Conservation (phyloP, 2,329 filamentous ascomycete species). For the Phyllosticta capitalensis region DNA sequence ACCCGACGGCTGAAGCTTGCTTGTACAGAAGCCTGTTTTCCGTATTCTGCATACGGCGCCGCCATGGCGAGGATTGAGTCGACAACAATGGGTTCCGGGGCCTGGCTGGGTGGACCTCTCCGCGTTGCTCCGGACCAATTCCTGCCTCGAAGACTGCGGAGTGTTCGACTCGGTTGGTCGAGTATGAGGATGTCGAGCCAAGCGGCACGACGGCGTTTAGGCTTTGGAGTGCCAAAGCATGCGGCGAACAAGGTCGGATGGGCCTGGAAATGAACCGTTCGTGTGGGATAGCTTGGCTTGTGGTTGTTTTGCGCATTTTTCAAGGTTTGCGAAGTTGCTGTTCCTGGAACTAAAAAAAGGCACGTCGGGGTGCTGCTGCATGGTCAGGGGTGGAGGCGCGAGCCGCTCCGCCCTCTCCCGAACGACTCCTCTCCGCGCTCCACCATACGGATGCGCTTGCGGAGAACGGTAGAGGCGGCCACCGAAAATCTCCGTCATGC, state of each 20-base stretch:
- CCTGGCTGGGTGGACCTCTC: neutral
- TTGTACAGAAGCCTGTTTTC: neutral
- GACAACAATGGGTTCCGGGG: neutral
- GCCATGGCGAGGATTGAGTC: neutral
- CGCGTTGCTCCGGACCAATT: neutral
- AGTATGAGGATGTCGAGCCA: neutral
- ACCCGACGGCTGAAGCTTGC: neutral
- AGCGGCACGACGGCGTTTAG: neutral
- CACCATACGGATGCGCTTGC: neutral
- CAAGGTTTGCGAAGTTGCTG: neutral
- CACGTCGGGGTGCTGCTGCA: neutral
- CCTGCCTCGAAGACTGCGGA: neutral
- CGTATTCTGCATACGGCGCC: neutral
- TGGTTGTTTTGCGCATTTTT: neutral
- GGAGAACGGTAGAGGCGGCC: neutral
- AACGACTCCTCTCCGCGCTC: neutral
- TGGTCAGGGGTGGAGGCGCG: neutral
- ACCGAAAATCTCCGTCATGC: neutral
- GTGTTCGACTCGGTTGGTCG: neutral
- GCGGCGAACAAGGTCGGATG: neutral
- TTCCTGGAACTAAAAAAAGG: neutral
- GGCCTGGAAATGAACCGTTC: neutral
- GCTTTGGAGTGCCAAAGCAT: neutral
- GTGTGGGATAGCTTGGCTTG: neutral
- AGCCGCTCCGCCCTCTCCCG: neutral